Percentiles rank a stretch among this genome's conserved stretches.
phyloP scores from a whole-genome alignment of 441 rosid genomes.

The Sinapis alba region DNA sequence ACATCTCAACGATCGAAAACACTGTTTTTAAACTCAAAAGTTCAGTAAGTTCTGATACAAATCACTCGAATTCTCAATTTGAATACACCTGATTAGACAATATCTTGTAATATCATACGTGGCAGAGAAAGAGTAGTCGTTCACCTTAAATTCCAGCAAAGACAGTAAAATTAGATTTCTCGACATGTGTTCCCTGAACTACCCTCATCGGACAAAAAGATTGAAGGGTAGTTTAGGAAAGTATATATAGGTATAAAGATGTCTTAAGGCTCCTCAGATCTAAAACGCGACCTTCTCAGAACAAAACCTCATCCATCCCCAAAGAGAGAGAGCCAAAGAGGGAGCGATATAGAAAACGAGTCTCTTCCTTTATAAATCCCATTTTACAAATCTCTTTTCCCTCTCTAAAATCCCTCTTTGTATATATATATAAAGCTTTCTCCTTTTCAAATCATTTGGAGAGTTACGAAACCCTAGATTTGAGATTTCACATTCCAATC shows the following conservation, averaged over 20 bases:
- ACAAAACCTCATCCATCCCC: constrained; percentile 32
- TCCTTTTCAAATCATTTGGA: constrained; percentile 5
- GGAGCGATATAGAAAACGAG: constrained; percentile 25
- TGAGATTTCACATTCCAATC: not conserved
- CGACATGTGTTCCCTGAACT: not conserved
- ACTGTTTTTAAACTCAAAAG: not conserved
- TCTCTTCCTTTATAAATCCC: constrained; percentile 24
- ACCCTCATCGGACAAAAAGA: not conserved
- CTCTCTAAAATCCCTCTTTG: constrained; percentile 12
- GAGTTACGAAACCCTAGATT: constrained; percentile 32
- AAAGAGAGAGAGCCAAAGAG: constrained; percentile 19
- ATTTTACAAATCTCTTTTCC: constrained; percentile 21
- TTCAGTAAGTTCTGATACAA: not conserved
- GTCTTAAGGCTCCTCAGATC: constrained; percentile 18
- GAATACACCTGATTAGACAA: not conserved
- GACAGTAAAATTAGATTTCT: constrained; percentile 7
- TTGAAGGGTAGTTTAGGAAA: constrained; percentile 16
- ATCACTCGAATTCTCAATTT: not conserved
- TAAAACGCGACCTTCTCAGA: constrained; percentile 30
- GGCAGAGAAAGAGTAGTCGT: constrained; percentile 17
- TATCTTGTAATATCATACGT: not conserved
- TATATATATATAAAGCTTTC: constrained; percentile 7
- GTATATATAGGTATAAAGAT: not conserved
- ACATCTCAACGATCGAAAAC: not conserved
- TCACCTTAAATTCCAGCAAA: not conserved